Base-by-base conservation (phyloP, 805 yeast species). In the Cyberlindnera maclurae region DNA sequence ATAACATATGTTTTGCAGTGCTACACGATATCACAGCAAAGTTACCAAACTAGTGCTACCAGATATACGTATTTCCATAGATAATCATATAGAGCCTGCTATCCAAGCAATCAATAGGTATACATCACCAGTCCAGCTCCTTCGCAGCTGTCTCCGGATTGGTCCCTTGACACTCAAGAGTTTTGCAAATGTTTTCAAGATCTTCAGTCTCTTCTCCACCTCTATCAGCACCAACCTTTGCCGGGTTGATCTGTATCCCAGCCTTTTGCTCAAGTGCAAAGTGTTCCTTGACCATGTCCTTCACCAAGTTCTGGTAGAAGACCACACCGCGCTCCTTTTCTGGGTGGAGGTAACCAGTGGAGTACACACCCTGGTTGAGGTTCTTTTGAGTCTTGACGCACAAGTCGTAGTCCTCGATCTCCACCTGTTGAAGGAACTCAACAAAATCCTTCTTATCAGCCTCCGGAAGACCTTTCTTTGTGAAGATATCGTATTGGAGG, bases 381-480 rank as follows among this genome's bases (percentile, higher is more conserved):
- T 76, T 76, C 62, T 71, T 71, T 52, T 77, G 82, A 8, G 82
- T 76, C 52, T 64, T 63, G 39, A 65, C 74, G 60, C 81, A 76
- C 46, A 77, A 62, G 54, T 77, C 73, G 59, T 63, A 77, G 58
- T 77, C 82, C 54, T 75, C 80, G n/a, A 67, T 43, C 58, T 76
- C 82, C 42, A 76, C 82, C 54, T 70, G 63, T 56, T 76, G 80
- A 58, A 76, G 64, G 57, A 76, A 76, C 46, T 76, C 82, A 36
- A 76, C 77, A 62, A 76, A 76, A 50, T 75, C 82, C 49, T 73
- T 73, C 63, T 73, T 75, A 37, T 70, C 65, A 1, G 61, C 69
- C 17, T 71, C 71, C 18, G 64, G 65, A 35, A 73, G 54, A 10
- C 82, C 82, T 55, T 74, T 75, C 61, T 76, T 75, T 41, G 79